Percentiles rank a stretch among this genome's conserved stretches.
Conservation (phyloP, 192 early-diverging fungal genomes). For the Allomyces arbusculus region DNA sequence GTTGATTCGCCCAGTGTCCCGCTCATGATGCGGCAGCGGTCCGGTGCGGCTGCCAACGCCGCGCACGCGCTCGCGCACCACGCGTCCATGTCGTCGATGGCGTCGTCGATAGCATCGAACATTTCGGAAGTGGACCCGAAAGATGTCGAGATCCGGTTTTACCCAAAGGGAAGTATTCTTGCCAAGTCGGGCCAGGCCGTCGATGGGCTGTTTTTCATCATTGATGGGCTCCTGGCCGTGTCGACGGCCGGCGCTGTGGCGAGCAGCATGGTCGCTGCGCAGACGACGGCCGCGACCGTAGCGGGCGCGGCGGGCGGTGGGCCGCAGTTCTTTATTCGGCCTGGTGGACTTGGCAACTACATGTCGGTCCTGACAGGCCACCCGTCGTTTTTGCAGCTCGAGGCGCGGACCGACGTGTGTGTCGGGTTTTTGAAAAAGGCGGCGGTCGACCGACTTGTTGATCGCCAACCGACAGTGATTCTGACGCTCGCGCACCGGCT, state of each 20-base stretch:
- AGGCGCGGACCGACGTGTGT: slow-evolving; percentile 52
- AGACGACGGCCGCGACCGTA: not conserved
- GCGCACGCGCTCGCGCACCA: not conserved
- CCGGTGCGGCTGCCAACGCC: not conserved
- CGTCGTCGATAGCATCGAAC: slow-evolving; percentile 4
- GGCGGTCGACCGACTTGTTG: slow-evolving; percentile 62
- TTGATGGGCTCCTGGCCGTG: slow-evolving; percentile 72
- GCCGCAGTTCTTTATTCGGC: slow-evolving; percentile 48
- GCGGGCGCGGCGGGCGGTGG: slow-evolving; percentile 5
- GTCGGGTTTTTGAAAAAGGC: slow-evolving; percentile 76
- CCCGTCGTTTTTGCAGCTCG: slow-evolving; percentile 67
- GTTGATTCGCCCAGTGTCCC: not conserved
- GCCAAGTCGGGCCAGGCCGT: slow-evolving; percentile 67
- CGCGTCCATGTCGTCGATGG: slow-evolving; percentile 1
- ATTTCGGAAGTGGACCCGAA: slow-evolving; percentile 11
- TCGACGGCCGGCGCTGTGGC: slow-evolving; percentile 23
- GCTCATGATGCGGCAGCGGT: not conserved
- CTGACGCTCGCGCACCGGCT: slow-evolving; percentile 76
- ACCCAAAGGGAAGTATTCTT: slow-evolving; percentile 47
- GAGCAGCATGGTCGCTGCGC: slow-evolving; percentile 2
- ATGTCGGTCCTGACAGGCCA: slow-evolving; percentile 78
- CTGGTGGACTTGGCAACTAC: slow-evolving; percentile 84
- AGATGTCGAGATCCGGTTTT: slow-evolving; percentile 53
- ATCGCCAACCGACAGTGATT: slow-evolving; percentile 61
- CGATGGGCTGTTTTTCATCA: slow-evolving; percentile 72